A percentile compares a stretch with the other conserved stretches of the same genome.
phyloP scores from a whole-genome alignment of 208 protist genomes.

The Leishmania turanica region DNA sequence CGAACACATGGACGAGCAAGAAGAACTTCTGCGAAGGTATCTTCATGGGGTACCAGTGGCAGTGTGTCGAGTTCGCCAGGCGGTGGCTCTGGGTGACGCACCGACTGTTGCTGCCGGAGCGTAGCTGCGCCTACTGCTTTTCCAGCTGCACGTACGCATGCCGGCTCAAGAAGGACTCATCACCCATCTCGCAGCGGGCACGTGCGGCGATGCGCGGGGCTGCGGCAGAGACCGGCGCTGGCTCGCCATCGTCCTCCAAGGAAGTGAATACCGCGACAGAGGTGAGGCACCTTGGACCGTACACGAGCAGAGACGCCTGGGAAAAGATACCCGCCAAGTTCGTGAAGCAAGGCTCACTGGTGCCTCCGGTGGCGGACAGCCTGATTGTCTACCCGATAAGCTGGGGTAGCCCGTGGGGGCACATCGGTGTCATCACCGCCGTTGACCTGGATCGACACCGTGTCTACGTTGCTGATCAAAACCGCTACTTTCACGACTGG shows the following conservation, averaged over 20 bases:
- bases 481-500: slow-evolving; percentile 82
- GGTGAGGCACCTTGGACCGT: slow-evolving; percentile 9
- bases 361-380: slow-evolving; percentile 50
- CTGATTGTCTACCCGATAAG: slow-evolving; percentile 83
- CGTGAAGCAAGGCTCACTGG: slow-evolving; percentile 49
- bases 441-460: slow-evolving; percentile 36
- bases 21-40: slow-evolving; percentile 51
- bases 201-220: not conserved
- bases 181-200: not conserved
- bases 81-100: slow-evolving; percentile 74
- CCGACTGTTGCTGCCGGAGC: slow-evolving; percentile 60
- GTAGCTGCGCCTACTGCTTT: slow-evolving; percentile 54
- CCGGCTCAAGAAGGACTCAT: slow-evolving; percentile 19
- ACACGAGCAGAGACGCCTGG: slow-evolving; percentile 25
- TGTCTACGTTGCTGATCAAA: slow-evolving; percentile 80
- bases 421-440: slow-evolving; percentile 83
- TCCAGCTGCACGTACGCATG: slow-evolving; percentile 32
- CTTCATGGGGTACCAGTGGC: slow-evolving; percentile 88
- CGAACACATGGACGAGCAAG: slow-evolving; percentile 43
- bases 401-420: slow-evolving; percentile 61
- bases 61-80: slow-evolving; percentile 88
- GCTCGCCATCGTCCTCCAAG: not conserved
- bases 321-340: slow-evolving; percentile 52
- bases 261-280: not conserved
- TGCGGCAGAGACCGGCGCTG: not conserved